Evolutionary conservation across 148 eudicot species (phyloP), one percentile per base, ranked within the genome.

Genomic region (Spergularia bocconei): DNA sequence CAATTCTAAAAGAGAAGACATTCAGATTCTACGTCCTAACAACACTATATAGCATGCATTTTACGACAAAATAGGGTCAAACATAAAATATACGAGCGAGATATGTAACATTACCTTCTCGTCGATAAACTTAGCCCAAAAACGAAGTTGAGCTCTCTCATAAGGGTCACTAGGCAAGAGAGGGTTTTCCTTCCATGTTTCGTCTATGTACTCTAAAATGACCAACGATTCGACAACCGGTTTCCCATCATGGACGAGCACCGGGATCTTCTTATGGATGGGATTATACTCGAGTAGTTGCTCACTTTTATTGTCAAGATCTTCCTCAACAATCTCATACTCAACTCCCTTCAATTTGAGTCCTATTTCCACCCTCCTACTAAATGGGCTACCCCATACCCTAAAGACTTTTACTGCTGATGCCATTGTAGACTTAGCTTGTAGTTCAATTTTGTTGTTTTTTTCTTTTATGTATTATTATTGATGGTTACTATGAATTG

Each of bases 111-210:
- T 17, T 68, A 69, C 72, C 59, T 23, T 69, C 23, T 69, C 72
- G 11, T 69, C 72, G 5, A 69, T 69, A 11, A 69, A 69, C 58
- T 51, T 69, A 25, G 72, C 72, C 72, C 57, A 69, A 51, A 69
- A 69, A 1, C 72, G 72, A 69, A 17, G 36, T 10, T 69, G 58
- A 23, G 72, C 72, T 5, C 58, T 69, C 13, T 14, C 2, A 25
- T 51, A 69, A 25, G 72, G 72, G 13, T 69, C 72, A 7, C 1
- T 0, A 13, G 72, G 72, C 58, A 69, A 50, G 58, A 52, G n/a
- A 0, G 72, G 36, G 15, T 51, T 69, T 52, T 69, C 72, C n/a
- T 50, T 69, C 72, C 72, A 69, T 13, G 23, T 25, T 19, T 69
- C 72, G 72, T 69, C 72, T 11, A 69, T 69, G 3, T 69, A 69